These are phyloP conservation scores for Helichrysum umbraculigerum DNA, from an alignment of 129 eudicot species.

Conservation along the genomic window DNA sequence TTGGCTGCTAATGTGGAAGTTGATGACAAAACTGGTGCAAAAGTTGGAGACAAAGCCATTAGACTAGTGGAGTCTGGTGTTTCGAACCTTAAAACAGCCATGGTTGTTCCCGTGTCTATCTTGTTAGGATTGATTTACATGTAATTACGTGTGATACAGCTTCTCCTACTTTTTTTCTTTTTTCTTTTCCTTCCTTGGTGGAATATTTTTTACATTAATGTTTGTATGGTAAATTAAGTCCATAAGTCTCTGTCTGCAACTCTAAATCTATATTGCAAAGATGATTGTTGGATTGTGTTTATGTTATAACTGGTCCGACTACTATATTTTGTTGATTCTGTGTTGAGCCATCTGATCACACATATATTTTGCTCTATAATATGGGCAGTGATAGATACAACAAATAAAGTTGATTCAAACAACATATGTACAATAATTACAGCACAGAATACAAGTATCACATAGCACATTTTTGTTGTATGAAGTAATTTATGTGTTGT, in stretches of 20 bases:
- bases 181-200: background rate
- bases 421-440: too few species aligned
- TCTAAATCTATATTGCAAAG: background rate
- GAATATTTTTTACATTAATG: background rate
- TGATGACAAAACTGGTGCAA: conserved; percentile 25
- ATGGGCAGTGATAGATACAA: too few species aligned
- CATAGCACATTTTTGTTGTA: too few species aligned
- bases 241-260: background rate
- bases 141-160: background rate
- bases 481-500: too few species aligned
- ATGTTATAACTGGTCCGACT: too few species aligned
- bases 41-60: conserved; percentile 27
- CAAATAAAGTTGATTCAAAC: too few species aligned
- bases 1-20: conserved; percentile 25
- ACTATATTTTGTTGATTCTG: too few species aligned
- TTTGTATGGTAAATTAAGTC: background rate
- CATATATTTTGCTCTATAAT: too few species aligned
- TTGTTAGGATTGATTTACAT: conserved; percentile 9
- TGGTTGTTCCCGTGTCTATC: conserved; percentile 17
- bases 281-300: background rate
- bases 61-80: conserved; percentile 31
- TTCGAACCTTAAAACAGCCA: background rate
- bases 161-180: background rate
- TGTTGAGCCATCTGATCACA: too few species aligned
- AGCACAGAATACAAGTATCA: too few species aligned